Evolutionary conservation across 257 asterid genomes (phyloP).

Genomic region (Jacaranda mimosifolia): DNA sequence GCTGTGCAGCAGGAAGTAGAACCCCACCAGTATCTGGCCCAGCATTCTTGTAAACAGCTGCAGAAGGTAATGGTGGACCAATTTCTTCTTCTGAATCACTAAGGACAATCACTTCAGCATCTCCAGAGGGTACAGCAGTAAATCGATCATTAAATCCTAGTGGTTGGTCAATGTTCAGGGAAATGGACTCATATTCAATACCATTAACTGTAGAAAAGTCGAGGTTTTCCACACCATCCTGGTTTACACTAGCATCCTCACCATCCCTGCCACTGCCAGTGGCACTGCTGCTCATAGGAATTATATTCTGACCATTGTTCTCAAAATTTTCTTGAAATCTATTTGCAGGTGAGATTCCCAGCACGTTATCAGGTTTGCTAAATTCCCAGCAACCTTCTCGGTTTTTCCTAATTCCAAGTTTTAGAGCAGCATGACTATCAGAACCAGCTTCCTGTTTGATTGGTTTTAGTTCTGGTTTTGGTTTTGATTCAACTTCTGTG

Average conservation of each 20-base stretch:
- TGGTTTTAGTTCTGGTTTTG: conserved; percentile 63
- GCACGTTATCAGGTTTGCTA: conserved; percentile 65
- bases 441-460: conserved; percentile 79
- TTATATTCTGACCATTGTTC: conserved; percentile 48
- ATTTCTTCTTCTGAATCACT: conserved; percentile 93
- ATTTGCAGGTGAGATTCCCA: conserved; percentile 61
- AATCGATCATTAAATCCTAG: conserved; percentile 50
- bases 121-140: conserved; percentile 57
- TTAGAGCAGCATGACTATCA: conserved; percentile 75
- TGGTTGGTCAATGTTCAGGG: conserved; percentile 61
- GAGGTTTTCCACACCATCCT: conserved; percentile 68
- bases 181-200: conserved; percentile 71
- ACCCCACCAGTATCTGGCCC: conserved; percentile 52
- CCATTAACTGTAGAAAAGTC: conserved; percentile 70
- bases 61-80: conserved; percentile 55
- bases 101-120: conserved; percentile 74
- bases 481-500: conserved; percentile 69
- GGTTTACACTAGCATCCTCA: conserved; percentile 92
- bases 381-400: conserved; percentile 87
- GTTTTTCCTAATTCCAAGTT: conserved; percentile 78
- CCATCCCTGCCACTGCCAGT: conserved; percentile 88
- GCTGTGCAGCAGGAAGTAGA: conserved; percentile 55
- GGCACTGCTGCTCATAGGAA: conserved; percentile 92
- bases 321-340: conserved; percentile 52
- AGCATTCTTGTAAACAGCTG: conserved; percentile 42